Conservation (phyloP, 495 filamentous ascomycete genomes). For the Lasiosphaeria ovina region DNA sequence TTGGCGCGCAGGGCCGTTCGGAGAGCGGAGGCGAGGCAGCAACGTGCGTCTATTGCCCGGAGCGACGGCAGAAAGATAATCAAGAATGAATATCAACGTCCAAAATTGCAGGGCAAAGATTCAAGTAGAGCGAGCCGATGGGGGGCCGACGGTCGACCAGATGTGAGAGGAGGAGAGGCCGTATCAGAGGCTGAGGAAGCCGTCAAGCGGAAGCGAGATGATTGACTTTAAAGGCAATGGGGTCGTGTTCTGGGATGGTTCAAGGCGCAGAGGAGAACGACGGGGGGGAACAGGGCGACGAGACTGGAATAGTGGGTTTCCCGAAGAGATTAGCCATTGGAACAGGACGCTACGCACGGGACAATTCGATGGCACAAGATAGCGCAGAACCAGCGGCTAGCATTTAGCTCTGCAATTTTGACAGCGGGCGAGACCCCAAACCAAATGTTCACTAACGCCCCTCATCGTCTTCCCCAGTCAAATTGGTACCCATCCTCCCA, state of each 20-base stretch:
- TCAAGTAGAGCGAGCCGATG: constrained; percentile 23
- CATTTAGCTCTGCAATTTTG: constrained; percentile 4
- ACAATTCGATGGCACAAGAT: constrained; percentile 17
- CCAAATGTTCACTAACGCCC: not conserved
- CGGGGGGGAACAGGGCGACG: constrained; percentile 27
- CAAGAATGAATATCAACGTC: constrained; percentile 22
- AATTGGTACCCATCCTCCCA: too few relatives aligned
- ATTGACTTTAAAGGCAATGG: constrained; percentile 45
- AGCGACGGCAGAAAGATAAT: constrained; percentile 19
- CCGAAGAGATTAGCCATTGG: constrained; percentile 39
- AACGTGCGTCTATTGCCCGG: not conserved
- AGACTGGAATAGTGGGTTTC: constrained; percentile 33
- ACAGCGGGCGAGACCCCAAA: not conserved
- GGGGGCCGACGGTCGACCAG: constrained; percentile 29
- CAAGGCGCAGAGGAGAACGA: constrained; percentile 30
- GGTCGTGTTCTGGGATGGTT: constrained; percentile 38
- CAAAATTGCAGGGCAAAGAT: constrained; percentile 24
- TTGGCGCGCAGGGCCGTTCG: constrained; percentile 30
- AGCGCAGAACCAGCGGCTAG: constrained; percentile 4
- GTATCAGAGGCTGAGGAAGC: constrained; percentile 38
- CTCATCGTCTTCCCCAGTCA: not conserved
- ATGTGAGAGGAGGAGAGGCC: constrained; percentile 29
- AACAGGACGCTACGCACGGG: constrained; percentile 19
- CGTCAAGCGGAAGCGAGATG: constrained; percentile 50
- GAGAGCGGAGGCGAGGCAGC: constrained; percentile 5